phyloP scores from a whole-genome alignment of 129 eudicot genomes.

The Glebionis coronaria region DNA sequence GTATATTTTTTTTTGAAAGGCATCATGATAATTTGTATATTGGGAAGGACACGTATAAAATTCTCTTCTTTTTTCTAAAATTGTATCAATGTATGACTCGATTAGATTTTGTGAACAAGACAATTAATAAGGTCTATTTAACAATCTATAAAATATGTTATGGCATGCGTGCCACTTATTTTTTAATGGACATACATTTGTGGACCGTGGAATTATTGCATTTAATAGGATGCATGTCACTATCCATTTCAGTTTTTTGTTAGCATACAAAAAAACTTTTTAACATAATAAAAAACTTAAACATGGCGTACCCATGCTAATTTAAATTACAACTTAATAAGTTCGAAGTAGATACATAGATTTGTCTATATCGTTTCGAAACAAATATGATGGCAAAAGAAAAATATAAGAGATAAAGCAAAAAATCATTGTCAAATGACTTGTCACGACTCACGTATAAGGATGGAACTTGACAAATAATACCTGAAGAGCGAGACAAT shows the following conservation, averaged over 20 bases:
- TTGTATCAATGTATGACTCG: not conserved
- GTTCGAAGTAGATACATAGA: no score
- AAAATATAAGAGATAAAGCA: no score
- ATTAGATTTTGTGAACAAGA: not conserved
- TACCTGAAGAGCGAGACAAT: no score
- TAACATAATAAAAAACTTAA: not conserved
- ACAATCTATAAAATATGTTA: not conserved
- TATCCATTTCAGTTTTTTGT: not conserved
- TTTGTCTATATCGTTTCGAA: no score
- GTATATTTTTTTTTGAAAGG: no score
- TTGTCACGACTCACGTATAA: no score
- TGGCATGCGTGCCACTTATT: slow-evolving; percentile 8
- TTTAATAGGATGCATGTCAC: slow-evolving; percentile 3
- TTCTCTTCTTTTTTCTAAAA: no score
- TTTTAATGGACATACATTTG: slow-evolving; percentile 1
- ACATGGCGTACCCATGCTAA: not conserved
- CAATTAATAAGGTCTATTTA: not conserved
- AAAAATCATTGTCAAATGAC: no score
- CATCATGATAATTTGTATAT: no score
- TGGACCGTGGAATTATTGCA: slow-evolving; percentile 4
- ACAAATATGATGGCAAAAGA: no score
- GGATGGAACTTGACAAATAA: no score
- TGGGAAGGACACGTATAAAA: no score
- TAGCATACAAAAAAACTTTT: not conserved
- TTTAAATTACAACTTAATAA: not conserved